Evolutionary conservation across 805 yeast genomes (phyloP).

Genomic region (Starmerella apis): DNA sequence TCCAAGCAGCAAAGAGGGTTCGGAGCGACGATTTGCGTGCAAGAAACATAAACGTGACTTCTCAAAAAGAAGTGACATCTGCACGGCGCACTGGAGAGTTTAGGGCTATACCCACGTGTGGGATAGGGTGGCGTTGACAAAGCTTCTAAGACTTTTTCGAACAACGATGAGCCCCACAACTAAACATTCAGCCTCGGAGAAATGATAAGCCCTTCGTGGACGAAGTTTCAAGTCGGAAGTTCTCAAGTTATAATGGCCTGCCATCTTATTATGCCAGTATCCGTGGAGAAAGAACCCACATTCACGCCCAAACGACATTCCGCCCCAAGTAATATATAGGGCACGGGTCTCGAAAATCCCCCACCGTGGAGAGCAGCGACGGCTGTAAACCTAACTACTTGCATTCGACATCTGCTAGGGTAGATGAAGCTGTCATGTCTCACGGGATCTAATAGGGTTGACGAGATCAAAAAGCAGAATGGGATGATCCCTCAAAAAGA

Average conservation of each 20-base stretch:
- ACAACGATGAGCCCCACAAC: neutral
- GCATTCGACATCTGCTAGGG: slow-evolving; percentile 2
- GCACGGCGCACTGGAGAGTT: neutral
- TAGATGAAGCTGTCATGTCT: slow-evolving; percentile 5
- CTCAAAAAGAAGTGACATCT: slow-evolving; percentile 4
- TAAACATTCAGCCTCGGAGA: neutral
- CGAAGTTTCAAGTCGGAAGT: neutral
- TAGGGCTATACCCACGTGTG: neutral
- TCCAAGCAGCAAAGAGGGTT: neutral
- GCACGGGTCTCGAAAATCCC: neutral
- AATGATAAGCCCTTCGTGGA: neutral
- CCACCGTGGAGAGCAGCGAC: neutral
- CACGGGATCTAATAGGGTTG: slow-evolving; percentile 6
- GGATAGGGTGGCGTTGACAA: neutral
- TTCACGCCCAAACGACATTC: neutral
- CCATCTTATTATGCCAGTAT: too few relatives aligned
- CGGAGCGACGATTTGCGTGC: neutral
- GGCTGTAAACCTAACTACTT: neutral
- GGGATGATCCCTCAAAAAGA: slow-evolving; percentile 5
- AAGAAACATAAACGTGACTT: neutral
- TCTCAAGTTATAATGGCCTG: too few relatives aligned
- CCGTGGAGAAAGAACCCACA: neutral
- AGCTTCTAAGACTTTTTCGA: neutral
- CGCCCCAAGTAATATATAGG: neutral
- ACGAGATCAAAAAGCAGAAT: slow-evolving; percentile 5